phyloP scores from a whole-genome alignment of 1,284 basidiomycete genomes.

The Cryptococcus deneoformans region DNA sequence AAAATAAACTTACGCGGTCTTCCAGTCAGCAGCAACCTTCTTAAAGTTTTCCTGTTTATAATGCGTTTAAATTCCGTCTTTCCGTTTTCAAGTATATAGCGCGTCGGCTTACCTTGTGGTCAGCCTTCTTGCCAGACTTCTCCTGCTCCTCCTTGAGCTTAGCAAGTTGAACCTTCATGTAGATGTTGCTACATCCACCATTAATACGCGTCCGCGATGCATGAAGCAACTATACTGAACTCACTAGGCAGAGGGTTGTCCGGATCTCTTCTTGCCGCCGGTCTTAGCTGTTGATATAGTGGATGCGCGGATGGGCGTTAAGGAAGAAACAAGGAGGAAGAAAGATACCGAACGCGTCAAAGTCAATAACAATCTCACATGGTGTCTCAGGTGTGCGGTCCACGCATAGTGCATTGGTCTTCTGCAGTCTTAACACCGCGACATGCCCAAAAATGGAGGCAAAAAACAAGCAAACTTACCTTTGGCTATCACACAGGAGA shows the following conservation, averaged over 20 bases:
- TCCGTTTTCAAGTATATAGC: neutral
- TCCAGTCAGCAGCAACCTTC: slow-evolving; percentile 42
- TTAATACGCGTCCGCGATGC: neutral
- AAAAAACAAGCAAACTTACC: neutral
- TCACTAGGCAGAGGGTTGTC: slow-evolving; percentile 43
- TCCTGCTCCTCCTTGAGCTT: slow-evolving; percentile 47
- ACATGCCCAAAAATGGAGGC: neutral
- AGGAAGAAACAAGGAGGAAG: slow-evolving; percentile 1
- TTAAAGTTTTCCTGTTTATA: slow-evolving; percentile 42
- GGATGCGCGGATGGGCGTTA: neutral
- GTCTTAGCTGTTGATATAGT: slow-evolving; percentile 8
- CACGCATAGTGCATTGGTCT: neutral
- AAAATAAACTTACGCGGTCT: slow-evolving; percentile 35
- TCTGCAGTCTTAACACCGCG: neutral
- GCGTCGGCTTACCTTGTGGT: slow-evolving; percentile 38
- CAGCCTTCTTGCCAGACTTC: slow-evolving; percentile 41
- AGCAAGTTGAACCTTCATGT: slow-evolving; percentile 50
- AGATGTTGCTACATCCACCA: slow-evolving; percentile 35
- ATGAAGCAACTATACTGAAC: slow-evolving; percentile 9
- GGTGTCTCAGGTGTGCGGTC: too few species aligned
- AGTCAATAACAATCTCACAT: neutral
- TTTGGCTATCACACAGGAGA: neutral
- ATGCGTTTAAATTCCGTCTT: neutral
- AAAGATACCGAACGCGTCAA: neutral
- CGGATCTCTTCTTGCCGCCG: slow-evolving; percentile 29